These are phyloP conservation scores for Esteya vermicola DNA, from an alignment of 2,329 filamentous ascomycete genomes.

Conservation along the genomic window DNA sequence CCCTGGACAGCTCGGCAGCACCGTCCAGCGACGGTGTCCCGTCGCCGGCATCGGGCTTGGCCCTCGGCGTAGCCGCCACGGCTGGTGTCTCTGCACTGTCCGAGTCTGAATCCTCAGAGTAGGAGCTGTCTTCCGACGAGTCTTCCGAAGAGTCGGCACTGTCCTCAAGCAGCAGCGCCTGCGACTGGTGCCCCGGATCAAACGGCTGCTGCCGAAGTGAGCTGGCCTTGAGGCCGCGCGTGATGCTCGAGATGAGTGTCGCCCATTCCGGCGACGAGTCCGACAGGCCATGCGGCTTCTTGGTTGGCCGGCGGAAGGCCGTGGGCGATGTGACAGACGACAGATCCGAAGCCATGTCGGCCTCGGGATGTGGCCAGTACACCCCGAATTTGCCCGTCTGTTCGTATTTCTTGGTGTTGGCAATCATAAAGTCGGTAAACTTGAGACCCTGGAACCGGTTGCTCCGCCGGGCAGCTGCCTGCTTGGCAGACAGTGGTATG, in stretches of 20 bases:
- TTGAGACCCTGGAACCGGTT: conserved; percentile 40
- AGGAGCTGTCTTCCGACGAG: conserved; percentile 2
- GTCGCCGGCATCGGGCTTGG: neutral
- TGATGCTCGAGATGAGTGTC: conserved; percentile 22
- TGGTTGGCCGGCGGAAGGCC: conserved; percentile 8
- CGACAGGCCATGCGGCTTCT: conserved; percentile 6
- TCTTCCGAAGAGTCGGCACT: conserved; percentile 6
- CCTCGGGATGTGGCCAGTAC: conserved; percentile 17
- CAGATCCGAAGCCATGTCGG: conserved; percentile 5
- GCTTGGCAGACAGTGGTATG: neutral
- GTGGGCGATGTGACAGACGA: conserved; percentile 10
- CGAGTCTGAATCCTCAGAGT: conserved; percentile 19
- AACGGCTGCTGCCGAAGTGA: conserved; percentile 16
- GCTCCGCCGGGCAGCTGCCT: conserved; percentile 17
- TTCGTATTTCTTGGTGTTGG: conserved; percentile 45
- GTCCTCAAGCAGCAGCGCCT: conserved; percentile 2
- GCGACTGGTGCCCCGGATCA: no score
- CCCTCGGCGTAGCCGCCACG: conserved; percentile 25
- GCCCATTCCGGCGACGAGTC: conserved; percentile 10
- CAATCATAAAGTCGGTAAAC: conserved; percentile 36
- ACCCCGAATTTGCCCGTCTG: conserved; percentile 40
- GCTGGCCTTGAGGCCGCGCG: conserved; percentile 19
- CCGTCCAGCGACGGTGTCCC: conserved; percentile 27
- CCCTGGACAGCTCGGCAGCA: conserved; percentile 32
- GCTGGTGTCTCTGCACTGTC: conserved; percentile 35